These are phyloP conservation scores for Trichoderma sp. DNA, from an alignment of 2,329 filamentous ascomycete species.

Conservation along the genomic window DNA sequence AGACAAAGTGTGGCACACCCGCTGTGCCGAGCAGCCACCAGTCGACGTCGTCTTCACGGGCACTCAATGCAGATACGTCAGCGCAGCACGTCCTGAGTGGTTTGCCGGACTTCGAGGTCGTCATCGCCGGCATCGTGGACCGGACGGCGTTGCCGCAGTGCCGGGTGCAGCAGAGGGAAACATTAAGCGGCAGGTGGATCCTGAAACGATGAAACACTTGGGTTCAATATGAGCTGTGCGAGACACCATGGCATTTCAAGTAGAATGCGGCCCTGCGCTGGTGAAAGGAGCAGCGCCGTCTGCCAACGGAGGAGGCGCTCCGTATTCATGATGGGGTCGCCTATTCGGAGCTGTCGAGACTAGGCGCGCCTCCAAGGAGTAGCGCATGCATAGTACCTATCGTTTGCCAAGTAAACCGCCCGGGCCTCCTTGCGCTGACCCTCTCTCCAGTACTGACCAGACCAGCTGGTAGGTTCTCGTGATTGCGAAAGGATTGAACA, in stretches of 20 bases:
- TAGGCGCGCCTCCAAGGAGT: background rate
- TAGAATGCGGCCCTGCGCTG: background rate
- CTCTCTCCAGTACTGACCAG: background rate
- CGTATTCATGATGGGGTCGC: background rate
- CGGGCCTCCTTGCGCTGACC: slow-evolving; percentile 12
- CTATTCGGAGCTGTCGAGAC: background rate
- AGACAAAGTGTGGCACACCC: slow-evolving; percentile 16
- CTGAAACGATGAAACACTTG: slow-evolving; percentile 15
- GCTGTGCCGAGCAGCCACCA: background rate
- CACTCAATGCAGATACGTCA: slow-evolving; percentile 4
- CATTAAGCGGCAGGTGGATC: background rate
- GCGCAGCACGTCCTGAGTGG: background rate
- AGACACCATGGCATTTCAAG: background rate
- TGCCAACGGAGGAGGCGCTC: background rate
- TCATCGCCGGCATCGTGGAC: slow-evolving; percentile 16
- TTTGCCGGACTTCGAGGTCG: slow-evolving; percentile 8
- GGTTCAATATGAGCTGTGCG: background rate
- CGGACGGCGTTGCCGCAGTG: slow-evolving; percentile 16
- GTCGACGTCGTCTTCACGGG: background rate
- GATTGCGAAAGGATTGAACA: background rate
- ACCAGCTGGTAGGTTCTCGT: background rate
- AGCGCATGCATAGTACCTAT: background rate
- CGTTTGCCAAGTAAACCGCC: background rate
- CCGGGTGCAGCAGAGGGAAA: slow-evolving; percentile 15
- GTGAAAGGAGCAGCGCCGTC: background rate